A percentile compares a stretch with the other conserved stretches of the same genome.
phyloP scores from a whole-genome alignment of 75 land plant genomes.

The Azolla pinnata region DNA sequence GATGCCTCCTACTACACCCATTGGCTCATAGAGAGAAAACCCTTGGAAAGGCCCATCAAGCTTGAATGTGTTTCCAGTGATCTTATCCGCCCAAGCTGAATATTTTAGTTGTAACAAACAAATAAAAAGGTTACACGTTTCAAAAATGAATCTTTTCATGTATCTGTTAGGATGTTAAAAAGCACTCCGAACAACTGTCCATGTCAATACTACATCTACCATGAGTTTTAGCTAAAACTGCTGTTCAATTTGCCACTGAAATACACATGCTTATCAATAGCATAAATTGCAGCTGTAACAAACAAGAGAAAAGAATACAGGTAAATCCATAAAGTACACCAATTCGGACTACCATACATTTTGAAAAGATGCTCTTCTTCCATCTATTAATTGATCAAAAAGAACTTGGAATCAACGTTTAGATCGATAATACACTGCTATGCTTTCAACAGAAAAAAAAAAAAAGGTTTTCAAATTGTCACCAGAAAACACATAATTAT shows the following conservation, averaged over 20 bases:
- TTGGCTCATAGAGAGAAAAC: constrained; percentile 48
- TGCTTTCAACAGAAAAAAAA: too few species aligned
- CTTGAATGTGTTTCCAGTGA: constrained; percentile 58
- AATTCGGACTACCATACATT: too few species aligned
- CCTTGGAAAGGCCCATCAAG: constrained; percentile 33
- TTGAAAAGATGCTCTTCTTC: too few species aligned
- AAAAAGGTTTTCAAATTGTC: too few species aligned
- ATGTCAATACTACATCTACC: too few species aligned
- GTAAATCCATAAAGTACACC: not conserved
- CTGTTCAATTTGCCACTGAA: not conserved
- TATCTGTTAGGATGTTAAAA: too few species aligned
- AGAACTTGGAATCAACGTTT: too few species aligned
- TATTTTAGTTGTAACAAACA: not conserved
- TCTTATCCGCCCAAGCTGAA: constrained; percentile 54
- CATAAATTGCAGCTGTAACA: not conserved
- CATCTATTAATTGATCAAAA: too few species aligned
- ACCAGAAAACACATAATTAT: too few species aligned
- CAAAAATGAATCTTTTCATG: not conserved
- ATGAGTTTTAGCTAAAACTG: not conserved
- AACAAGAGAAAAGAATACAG: not conserved
- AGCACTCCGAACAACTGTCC: too few species aligned
- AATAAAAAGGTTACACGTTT: not conserved
- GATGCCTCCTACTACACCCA: constrained; percentile 63
- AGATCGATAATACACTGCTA: too few species aligned
- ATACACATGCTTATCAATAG: not conserved